Evolutionary conservation across 208 protist species (phyloP).

Genomic region (Leishmania turanica): DNA sequence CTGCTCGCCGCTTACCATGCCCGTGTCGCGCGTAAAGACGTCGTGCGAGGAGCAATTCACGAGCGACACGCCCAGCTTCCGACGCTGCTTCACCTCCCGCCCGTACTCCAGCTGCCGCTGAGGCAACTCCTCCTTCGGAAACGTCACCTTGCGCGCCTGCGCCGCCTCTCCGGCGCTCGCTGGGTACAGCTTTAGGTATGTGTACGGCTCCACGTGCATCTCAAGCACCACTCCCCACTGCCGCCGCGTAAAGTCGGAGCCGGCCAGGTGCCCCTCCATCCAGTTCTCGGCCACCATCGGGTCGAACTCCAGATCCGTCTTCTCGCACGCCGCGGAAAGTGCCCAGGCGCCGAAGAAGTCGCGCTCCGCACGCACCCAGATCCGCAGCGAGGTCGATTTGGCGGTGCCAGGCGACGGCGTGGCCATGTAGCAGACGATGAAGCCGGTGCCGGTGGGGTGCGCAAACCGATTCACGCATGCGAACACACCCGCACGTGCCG

Average conservation of each 20-base stretch:
- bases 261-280: constrained; percentile 32
- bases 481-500: constrained; percentile 44
- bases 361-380: constrained; percentile 66
- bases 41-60: constrained; percentile 57
- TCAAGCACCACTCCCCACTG: constrained; percentile 46
- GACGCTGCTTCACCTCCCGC: constrained; percentile 44
- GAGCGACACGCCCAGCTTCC: constrained; percentile 58
- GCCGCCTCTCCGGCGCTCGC: constrained; percentile 6
- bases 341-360: constrained; percentile 61
- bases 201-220: constrained; percentile 39
- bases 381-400: constrained; percentile 32
- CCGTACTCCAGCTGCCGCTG: constrained; percentile 53
- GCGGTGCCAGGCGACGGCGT: constrained; percentile 12
- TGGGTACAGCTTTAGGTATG: constrained; percentile 47
- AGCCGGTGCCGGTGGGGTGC: constrained; percentile 75
- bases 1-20: constrained; percentile 53
- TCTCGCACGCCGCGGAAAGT: constrained; percentile 42
- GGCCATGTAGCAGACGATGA: constrained; percentile 73
- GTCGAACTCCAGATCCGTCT: constrained; percentile 32
- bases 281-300: constrained; percentile 53
- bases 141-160: constrained; percentile 20
- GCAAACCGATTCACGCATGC: constrained; percentile 75
- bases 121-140: constrained; percentile 47
- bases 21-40: constrained; percentile 31
- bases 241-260: constrained; percentile 30